Base-by-base conservation (phyloP, 2,329 filamentous ascomycete genomes). In the Stagonosporopsis rhizophila region DNA sequence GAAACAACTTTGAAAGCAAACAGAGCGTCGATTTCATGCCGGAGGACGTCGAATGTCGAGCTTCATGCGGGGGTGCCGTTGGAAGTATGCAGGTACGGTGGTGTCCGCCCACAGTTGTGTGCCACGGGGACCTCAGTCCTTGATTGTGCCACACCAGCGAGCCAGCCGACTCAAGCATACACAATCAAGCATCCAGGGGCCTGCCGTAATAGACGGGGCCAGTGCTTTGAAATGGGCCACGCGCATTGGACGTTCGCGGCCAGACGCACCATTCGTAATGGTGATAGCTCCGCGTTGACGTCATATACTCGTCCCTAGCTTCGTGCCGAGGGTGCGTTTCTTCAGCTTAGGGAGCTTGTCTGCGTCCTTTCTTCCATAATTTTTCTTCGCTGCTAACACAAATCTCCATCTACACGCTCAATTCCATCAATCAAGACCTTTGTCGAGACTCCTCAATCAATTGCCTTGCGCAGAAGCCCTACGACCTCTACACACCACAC, bases 211-310 rank as follows among this genome's bases (percentile, higher is more conserved):
- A 38, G 37, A 42, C 37, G 17, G 17, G 41, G 47, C 41, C 47
- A 39, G 34, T 56, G 53, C 47, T 56, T 56, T 56, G 53, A 56
- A 52, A 56, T 52, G 17, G 32, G 32, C 35, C 30, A 38, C 27
- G 37, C 53, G 30, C 37, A 56, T 42, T 56, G 53, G 53, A 56
- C 38, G 53, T 48, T 56, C 53, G 47, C 53, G 48, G 53, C 37
- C 23, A 51, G 40, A 37, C 5, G 39, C 41, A 27, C 47, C 39
- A 39, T 38, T 56, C 53, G 53, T 56, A 56, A 56, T 47, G 41
- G 53, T 56, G 47, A 51, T 56, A 51, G 47, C 42, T 56, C 48
- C 46, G 28, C 19, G 19, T 40, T 56, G 53, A 56, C 48, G 53
- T 56, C 53, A 56, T 39, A 39, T n/a, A 42, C 17, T 37, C 42